A percentile compares a stretch with the other conserved stretches of the same genome.
Evolutionary conservation across 148 eudicot species (phyloP).

Genomic region (Chenopodium berlandieri): DNA sequence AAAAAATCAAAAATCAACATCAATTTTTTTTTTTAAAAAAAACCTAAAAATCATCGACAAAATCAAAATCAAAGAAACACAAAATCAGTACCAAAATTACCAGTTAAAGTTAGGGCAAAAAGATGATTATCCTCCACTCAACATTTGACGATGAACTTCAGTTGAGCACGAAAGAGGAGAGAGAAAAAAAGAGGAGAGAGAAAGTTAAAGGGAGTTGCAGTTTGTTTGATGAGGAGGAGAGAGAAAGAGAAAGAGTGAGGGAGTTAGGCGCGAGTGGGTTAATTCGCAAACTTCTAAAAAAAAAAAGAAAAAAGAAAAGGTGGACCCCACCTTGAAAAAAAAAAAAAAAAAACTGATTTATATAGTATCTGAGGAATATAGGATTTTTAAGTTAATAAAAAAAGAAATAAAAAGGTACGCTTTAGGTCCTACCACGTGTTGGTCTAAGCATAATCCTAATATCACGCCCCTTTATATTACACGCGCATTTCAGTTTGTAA

Average conservation of each 20-base stretch:
- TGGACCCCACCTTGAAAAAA: background rate
- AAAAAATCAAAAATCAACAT: background rate
- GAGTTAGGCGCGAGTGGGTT: conserved; percentile 3
- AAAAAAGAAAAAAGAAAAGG: background rate
- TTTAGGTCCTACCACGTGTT: conserved; percentile 12
- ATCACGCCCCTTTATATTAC: background rate
- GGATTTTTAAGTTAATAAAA: background rate
- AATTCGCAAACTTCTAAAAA: background rate
- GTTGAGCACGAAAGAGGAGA: too few relatives aligned
- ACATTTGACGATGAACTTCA: background rate
- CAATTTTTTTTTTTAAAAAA: too few relatives aligned
- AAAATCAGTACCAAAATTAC: background rate
- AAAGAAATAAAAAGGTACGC: background rate
- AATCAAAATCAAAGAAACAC: background rate
- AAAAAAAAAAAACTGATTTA: background rate
- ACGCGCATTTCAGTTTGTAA: background rate
- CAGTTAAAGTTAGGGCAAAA: background rate
- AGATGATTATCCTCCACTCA: background rate
- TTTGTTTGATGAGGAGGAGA: conserved; percentile 2
- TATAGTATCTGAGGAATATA: background rate
- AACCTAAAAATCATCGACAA: background rate
- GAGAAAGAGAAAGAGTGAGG: background rate
- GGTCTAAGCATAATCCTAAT: background rate
- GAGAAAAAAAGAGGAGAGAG: too few relatives aligned
- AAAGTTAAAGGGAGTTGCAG: background rate